Evolutionary conservation across 768 basidiomycete genomes (phyloP), one percentile per base, ranked within the genome.

Genomic region (Guyanaporus albipodus): DNA sequence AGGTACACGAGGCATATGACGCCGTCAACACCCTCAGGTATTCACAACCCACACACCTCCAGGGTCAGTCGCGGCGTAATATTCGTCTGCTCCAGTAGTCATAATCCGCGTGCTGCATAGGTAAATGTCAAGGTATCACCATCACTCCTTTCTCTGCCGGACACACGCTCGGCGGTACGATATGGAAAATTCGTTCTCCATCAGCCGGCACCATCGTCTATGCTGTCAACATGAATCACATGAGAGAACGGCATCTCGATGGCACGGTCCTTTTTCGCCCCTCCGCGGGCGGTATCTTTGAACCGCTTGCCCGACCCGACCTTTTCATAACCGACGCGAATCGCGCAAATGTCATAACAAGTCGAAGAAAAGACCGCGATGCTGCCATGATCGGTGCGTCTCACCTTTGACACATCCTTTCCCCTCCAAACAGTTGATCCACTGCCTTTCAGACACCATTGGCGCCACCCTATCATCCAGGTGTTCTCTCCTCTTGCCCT

Each of bases 141-240:
- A 89, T 99, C 53, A 94, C 93, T 15, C 92, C 96, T 1, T 96
- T 93, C 68, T 87, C 89, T 58, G 87, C 92, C 11, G 96, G 95
- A 0, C 94, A 97, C 65, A 91, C 91, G 0, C 78, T 99, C 14
- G 96, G 96, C 50, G 96, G 95, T 35, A 91, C 94, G 6, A 88
- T 99, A 53, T 98, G 93, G 93, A 97, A 97, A 63, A 87, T 99
- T 51, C 84, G 96, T n/a, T 97, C 94, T 0, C 93, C 96, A 2
- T 92, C 93, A 0, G 90, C 91, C 10, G 95, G 94, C 4, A 97
- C 96, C 4, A 86, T 98, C 27, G 73, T 98, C 21, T 97, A 99
- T 62, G 93, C 93, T 8, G 90, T 97, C 15, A 81, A 92, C 55
- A 75, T 97, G 73, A 98, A 98, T 64, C 96, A 99, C 66, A 94